phyloP scores from a whole-genome alignment of 2,329 filamentous ascomycete species.

The Ophiostoma ips region DNA sequence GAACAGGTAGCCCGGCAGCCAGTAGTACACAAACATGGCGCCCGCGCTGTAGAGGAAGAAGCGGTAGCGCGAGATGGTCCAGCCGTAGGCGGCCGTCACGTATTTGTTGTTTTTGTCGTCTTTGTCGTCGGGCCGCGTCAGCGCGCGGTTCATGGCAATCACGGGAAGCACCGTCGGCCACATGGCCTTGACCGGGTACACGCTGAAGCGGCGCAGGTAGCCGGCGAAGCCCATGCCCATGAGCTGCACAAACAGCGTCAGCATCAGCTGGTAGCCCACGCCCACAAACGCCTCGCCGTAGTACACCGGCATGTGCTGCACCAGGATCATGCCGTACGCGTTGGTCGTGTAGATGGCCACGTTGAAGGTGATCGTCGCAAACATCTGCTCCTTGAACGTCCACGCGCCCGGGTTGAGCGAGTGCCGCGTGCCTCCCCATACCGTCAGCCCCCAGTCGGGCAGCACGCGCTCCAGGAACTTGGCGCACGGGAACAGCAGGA shows the following conservation, averaged over 20 bases:
- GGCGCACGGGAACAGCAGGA: constrained; percentile 46
- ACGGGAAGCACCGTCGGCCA: constrained; percentile 50
- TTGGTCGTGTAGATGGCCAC: constrained; percentile 39
- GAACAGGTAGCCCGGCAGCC: constrained; percentile 41
- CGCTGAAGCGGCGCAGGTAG: constrained; percentile 42
- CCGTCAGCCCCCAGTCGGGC: constrained; percentile 35
- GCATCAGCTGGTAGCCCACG: constrained; percentile 44
- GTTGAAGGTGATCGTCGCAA: constrained; percentile 51
- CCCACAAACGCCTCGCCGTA: constrained; percentile 36
- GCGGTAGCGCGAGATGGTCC: constrained; percentile 47
- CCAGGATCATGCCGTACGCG: constrained; percentile 29
- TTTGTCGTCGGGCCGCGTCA: constrained; percentile 46
- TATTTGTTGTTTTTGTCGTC: constrained; percentile 27
- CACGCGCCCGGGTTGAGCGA: constrained; percentile 45
- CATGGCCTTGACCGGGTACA: constrained; percentile 49
- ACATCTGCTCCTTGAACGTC: constrained; percentile 48
- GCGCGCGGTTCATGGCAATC: constrained; percentile 45
- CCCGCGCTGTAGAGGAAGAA: constrained; percentile 45
- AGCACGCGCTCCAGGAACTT: constrained; percentile 39
- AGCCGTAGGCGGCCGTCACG: constrained; percentile 32
- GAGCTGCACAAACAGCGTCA: constrained; percentile 46
- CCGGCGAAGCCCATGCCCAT: constrained; percentile 52
- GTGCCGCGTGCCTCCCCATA: constrained; percentile 39
- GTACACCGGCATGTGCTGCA: constrained; percentile 27
- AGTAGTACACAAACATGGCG: constrained; percentile 40